Conservation (phyloP, 1,284 basidiomycete genomes). For the Ceratobasidium sp. region DNA sequence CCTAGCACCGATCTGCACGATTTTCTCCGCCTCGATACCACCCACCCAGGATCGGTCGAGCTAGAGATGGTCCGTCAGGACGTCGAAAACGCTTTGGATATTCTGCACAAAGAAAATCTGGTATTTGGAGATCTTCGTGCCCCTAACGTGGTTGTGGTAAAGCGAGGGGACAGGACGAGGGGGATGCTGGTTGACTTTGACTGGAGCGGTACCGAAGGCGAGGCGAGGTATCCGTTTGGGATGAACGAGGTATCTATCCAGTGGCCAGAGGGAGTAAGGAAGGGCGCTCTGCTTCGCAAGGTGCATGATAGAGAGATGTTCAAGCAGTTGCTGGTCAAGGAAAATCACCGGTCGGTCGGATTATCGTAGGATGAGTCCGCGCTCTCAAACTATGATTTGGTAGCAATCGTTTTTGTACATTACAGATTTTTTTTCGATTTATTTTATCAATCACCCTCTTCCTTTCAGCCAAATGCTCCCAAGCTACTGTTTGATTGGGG, state of each 20-base stretch:
- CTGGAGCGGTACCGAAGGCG: slow-evolving; percentile 28
- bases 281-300: slow-evolving; percentile 9
- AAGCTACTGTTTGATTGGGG: no score
- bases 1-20: not conserved
- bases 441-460: no score
- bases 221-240: slow-evolving; percentile 19
- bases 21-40: not conserved
- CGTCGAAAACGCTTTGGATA: slow-evolving; percentile 26
- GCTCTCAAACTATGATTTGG: no score
- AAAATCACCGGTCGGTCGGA: no score
- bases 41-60: not conserved
- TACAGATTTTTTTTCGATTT: no score
- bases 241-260: not conserved
- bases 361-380: no score
- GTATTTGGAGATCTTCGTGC: slow-evolving; percentile 42
- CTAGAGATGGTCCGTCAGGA: not conserved
- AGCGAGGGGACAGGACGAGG: not conserved
- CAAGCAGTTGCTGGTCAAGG: not conserved
- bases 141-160: slow-evolving; percentile 33
- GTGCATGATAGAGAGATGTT: slow-evolving; percentile 17
- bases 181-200: slow-evolving; percentile 42
- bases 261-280: slow-evolving; percentile 14
- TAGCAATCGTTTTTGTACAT: no score
- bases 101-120: slow-evolving; percentile 14
- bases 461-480: no score